phyloP scores from a whole-genome alignment of 192 early-diverging fungal genomes.

The Dissophora globulifera region DNA sequence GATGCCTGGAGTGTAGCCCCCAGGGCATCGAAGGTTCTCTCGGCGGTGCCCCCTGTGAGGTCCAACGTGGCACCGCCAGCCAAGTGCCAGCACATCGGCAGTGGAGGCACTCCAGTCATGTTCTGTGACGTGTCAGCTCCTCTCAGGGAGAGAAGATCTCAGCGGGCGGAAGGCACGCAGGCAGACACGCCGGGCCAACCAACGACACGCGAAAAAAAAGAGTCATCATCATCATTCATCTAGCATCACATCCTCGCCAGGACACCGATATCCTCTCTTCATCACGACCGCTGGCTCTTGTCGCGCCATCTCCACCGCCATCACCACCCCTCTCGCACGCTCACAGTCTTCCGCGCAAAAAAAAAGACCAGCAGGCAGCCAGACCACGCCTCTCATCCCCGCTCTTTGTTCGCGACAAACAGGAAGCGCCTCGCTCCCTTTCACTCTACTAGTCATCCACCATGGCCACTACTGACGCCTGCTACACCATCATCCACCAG shows the following conservation, averaged over 20 bases:
- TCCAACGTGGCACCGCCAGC: constrained; percentile 26
- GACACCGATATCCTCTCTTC: not conserved
- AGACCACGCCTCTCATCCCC: too few species aligned
- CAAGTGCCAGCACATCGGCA: constrained; percentile 33
- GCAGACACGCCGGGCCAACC: too few species aligned
- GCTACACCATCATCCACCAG: constrained; percentile 72
- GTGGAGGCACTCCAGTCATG: too few species aligned
- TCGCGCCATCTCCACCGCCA: not conserved
- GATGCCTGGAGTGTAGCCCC: too few species aligned
- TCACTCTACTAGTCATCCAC: not conserved
- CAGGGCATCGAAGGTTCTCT: too few species aligned
- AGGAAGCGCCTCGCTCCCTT: not conserved
- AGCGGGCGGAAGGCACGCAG: too few species aligned
- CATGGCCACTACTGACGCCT: constrained; percentile 61
- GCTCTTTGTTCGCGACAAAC: not conserved
- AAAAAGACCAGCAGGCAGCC: too few species aligned
- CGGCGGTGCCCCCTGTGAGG: not conserved
- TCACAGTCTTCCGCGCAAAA: not conserved
- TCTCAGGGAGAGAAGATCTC: not conserved
- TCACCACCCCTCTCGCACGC: not conserved
- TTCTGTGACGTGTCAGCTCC: constrained; percentile 26
- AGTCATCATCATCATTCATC: constrained; percentile 11
- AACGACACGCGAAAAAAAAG: not conserved
- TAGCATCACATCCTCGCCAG: not conserved
- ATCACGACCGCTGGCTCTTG: not conserved